Base-by-base conservation (phyloP, 2,329 filamentous ascomycete genomes). In the Tympanopsis confertula region DNA sequence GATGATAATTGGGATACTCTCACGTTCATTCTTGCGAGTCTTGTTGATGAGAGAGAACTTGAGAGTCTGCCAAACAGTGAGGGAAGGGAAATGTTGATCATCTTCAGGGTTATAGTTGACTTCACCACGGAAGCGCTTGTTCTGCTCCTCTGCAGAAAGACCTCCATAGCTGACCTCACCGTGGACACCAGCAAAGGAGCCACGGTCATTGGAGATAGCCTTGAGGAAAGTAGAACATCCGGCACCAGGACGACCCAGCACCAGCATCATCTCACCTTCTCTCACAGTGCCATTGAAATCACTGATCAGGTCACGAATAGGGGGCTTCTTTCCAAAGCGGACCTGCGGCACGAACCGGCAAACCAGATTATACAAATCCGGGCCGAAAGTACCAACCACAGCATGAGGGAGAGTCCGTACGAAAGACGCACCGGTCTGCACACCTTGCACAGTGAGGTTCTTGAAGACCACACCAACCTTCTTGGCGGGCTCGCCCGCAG, bases 381-480 rank as follows among this genome's bases (percentile, higher is more conserved):
- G 84, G 0, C 85, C 85, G 52, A 91, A 89, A 0, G 83, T 87
- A 17, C 82, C 82, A 4, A 86, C 44, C 26, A 89, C 66, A 3
- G 84, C 84, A 44, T 84, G 71, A 0, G 84, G 83, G 0, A 89
- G 59, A 0, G 82, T 86, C 42, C 74, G 74, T 19, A 83, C 82
- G 44, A 83, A 82, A 0, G 74, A 74, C 0, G 80, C 66, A 1
- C 74, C 78, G 12, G 73, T 74, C 30, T 77, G 76, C 5, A 78
- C 61, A 14, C 84, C 84, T 53, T 82, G 78, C 19, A 89, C 84
- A 0, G 76, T 86, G 36, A 89, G 63, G 47, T 84, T 69, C 56
- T 81, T 84, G 65, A 80, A 89, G 1, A 86, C 62, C 1, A 89
- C 80, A 2, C 85, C 84, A 10, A 89, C 74, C 48, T 79, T 83